Conservation (phyloP, 2,329 filamentous ascomycete species). For the Fonsecaea pugnacius region DNA sequence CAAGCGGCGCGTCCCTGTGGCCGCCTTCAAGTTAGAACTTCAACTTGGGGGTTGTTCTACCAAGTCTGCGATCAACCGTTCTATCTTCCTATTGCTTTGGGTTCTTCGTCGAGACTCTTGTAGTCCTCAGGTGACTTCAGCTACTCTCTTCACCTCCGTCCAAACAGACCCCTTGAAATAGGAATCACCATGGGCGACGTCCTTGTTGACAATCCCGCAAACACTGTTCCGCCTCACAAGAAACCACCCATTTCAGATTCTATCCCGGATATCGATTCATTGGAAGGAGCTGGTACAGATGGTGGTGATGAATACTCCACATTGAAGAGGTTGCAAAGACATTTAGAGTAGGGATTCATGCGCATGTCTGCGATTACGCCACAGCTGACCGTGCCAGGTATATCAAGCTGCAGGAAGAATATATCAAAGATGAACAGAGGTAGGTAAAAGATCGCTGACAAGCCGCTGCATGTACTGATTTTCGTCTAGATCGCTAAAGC, state of each 20-base stretch:
- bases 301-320: constrained; percentile 91
- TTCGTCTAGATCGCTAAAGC: constrained; percentile 78
- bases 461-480: constrained; percentile 11
- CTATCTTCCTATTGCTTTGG: not conserved
- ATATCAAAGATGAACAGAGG: constrained; percentile 99
- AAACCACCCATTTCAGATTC: constrained; percentile 74
- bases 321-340: constrained; percentile 93
- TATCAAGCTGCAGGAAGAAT: constrained; percentile 98
- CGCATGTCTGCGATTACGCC: not conserved
- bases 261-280: constrained; percentile 86
- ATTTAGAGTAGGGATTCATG: constrained; percentile 73
- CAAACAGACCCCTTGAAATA: not conserved
- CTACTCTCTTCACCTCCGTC: not conserved
- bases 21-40: constrained; percentile 20
- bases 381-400: constrained; percentile 61
- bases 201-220: constrained; percentile 78
- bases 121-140: not conserved
- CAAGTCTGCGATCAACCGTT: not conserved
- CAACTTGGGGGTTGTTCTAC: not conserved
- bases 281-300: constrained; percentile 81
- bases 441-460: constrained; percentile 42
- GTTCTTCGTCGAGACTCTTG: not conserved
- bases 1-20: constrained; percentile 20
- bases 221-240: constrained; percentile 75
- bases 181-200: constrained; percentile 76